A percentile compares a stretch with the other conserved stretches of the same genome.
Evolutionary conservation across 345 rosid genomes (phyloP).

Genomic region (Gossypium anomalum): DNA sequence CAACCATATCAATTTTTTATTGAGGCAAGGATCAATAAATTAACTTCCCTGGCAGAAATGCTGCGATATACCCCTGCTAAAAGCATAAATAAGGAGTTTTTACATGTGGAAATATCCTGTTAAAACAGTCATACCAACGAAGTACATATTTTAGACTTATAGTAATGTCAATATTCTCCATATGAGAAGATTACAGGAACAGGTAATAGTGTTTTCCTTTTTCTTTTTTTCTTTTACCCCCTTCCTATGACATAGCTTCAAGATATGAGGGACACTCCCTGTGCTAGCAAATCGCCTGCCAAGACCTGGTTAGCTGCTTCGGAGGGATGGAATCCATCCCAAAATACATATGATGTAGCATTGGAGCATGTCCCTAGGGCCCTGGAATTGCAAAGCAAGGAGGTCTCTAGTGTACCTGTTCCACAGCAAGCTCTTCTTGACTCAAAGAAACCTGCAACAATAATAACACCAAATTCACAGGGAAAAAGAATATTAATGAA

Average conservation of each 20-base stretch:
- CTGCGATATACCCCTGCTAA: not conserved
- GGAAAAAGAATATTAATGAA: not conserved
- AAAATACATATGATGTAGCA: conserved; percentile 76
- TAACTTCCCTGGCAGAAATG: not conserved
- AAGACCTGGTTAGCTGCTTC: conserved; percentile 71
- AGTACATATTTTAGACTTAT: not conserved
- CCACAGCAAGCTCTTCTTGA: conserved; percentile 86
- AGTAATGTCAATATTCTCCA: conserved; percentile 3
- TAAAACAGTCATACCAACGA: not conserved
- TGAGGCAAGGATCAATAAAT: conserved; percentile 11
- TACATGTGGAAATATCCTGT: conserved; percentile 8
- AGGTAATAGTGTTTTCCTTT: not conserved
- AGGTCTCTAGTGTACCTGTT: conserved; percentile 77
- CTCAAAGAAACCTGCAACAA: conserved; percentile 70
- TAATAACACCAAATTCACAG: not conserved
- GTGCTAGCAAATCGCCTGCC: conserved; percentile 57
- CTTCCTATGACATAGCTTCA: conserved; percentile 26
- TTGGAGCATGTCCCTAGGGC: conserved; percentile 69
- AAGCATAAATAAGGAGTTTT: conserved; percentile 4
- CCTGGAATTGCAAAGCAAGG: conserved; percentile 69
- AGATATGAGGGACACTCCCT: conserved; percentile 71
- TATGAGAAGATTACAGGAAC: conserved; percentile 11
- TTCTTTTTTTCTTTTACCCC: not conserved
- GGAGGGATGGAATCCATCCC: conserved; percentile 97
- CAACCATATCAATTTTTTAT: conserved; percentile 9